Evolutionary conservation across 164 flowering plant species (phyloP).

Genomic region (Stephania japonica): DNA sequence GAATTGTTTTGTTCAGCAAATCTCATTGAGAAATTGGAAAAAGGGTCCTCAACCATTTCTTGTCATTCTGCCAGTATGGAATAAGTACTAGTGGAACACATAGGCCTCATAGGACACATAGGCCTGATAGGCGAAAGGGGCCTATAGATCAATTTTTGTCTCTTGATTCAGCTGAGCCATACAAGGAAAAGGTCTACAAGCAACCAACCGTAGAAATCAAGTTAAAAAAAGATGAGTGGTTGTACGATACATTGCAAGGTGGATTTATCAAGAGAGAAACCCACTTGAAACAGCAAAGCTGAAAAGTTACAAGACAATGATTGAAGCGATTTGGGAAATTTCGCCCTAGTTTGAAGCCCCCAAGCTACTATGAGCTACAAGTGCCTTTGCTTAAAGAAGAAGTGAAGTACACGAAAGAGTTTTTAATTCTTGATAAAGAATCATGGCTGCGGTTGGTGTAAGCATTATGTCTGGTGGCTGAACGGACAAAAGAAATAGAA

Average conservation of each 20-base stretch:
- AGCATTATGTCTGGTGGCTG: constrained; percentile 7
- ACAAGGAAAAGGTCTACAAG: background rate
- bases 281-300: background rate
- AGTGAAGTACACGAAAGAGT: background rate
- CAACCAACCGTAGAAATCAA: background rate
- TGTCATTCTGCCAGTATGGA: too few species aligned
- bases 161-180: background rate
- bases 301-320: background rate
- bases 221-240: background rate
- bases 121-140: background rate
- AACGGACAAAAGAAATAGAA: background rate
- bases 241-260: background rate
- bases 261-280: background rate
- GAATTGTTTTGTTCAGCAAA: too few species aligned
- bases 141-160: background rate
- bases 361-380: background rate
- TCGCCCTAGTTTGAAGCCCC: background rate
- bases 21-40: too few species aligned
- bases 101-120: too few species aligned
- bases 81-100: too few species aligned
- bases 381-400: background rate
- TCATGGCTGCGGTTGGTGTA: background rate
- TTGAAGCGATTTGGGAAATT: background rate
- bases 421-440: background rate
- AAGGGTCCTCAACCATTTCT: too few species aligned